Evolutionary conservation across 192 early-diverging fungal genomes (phyloP).

Genomic region (Geranomyces michiganensis): DNA sequence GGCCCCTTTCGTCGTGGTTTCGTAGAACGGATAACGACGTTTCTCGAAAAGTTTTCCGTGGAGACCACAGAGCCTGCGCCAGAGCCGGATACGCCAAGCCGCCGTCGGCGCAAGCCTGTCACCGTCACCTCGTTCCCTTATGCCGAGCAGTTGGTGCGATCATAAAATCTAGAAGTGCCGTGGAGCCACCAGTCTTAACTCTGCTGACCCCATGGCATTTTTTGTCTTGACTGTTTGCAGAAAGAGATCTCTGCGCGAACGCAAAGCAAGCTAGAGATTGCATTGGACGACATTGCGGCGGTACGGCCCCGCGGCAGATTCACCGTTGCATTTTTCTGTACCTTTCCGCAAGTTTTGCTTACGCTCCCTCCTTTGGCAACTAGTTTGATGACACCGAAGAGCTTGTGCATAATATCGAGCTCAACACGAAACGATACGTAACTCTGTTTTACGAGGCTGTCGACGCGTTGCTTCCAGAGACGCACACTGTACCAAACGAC

Average conservation of each 20-base stretch:
- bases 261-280: constrained; percentile 39
- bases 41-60: constrained; percentile 44
- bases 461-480: constrained; percentile 63
- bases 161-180: background rate
- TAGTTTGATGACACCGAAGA: constrained; percentile 44
- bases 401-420: constrained; percentile 66
- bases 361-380: background rate
- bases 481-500: constrained; percentile 41
- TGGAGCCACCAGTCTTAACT: too few relatives aligned
- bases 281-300: constrained; percentile 50
- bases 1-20: too few relatives aligned
- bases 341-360: background rate
- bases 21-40: constrained; percentile 40
- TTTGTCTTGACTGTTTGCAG: constrained; percentile 15
- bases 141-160: constrained; percentile 38
- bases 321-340: background rate
- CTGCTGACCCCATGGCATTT: too few relatives aligned
- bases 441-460: constrained; percentile 77
- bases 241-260: constrained; percentile 39
- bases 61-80: constrained; percentile 3
- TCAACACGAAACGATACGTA: constrained; percentile 86
- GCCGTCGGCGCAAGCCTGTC: constrained; percentile 12
- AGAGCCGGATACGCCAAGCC: constrained; percentile 12
- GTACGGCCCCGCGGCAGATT: constrained; percentile 19
- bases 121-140: constrained; percentile 30